Conservation (phyloP, 1,139 yeast genomes). For the Geotrichum macrosporum region DNA sequence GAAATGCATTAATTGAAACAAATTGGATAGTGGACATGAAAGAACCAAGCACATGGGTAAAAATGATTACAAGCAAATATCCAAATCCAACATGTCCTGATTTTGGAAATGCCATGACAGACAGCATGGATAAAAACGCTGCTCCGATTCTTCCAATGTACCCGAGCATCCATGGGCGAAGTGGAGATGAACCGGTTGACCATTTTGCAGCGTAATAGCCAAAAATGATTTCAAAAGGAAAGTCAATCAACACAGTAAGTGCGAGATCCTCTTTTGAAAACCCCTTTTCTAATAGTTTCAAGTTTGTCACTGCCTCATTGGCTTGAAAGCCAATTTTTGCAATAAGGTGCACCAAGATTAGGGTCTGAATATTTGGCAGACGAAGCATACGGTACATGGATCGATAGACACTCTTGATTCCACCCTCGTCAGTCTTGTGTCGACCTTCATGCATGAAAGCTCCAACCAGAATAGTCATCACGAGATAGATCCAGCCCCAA, state of each 20-base stretch:
- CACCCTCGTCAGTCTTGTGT: conserved; percentile 36
- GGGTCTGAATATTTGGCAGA: conserved; percentile 69
- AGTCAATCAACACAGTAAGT: conserved; percentile 85
- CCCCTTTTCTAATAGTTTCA: conserved; percentile 89
- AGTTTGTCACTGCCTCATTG: conserved; percentile 91
- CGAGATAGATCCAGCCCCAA: conserved; percentile 70
- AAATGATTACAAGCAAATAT: conserved; percentile 65
- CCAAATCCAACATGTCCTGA: conserved; percentile 42
- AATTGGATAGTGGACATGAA: conserved; percentile 95
- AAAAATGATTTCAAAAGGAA: conserved; percentile 91
- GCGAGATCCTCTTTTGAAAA: conserved; percentile 90
- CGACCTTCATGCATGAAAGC: conserved; percentile 45
- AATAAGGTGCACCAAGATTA: conserved; percentile 68
- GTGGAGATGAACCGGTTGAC: conserved; percentile 70
- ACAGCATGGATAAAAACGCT: conserved; percentile 68
- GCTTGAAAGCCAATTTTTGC: conserved; percentile 93
- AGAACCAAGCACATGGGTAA: conserved; percentile 79
- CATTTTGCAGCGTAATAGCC: conserved; percentile 96
- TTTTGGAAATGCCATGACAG: conserved; percentile 74
- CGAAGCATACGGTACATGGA: conserved; percentile 75
- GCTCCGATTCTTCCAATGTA: conserved; percentile 79
- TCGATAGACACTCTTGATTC: conserved; percentile 50
- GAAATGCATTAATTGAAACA: conserved; percentile 91
- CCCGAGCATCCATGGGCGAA: conserved; percentile 87
- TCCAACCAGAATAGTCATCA: conserved; percentile 59